Conservation (phyloP, 2,329 filamentous ascomycete species). For the Ilyonectria destructans region DNA sequence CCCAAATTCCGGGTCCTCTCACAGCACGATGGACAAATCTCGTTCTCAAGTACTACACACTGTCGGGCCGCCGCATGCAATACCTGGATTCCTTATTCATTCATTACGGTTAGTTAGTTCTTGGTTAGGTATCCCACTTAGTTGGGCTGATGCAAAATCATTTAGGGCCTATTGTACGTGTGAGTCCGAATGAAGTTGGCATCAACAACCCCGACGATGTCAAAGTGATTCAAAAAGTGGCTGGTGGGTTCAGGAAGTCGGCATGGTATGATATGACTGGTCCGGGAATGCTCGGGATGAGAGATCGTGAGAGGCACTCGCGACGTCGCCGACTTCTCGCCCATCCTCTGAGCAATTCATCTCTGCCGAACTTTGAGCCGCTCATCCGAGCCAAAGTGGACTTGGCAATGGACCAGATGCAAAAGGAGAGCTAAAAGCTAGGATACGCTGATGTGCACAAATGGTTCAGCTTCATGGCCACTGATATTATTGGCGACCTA, state of each 20-base stretch:
- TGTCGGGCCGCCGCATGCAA: slow-evolving; percentile 6
- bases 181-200: slow-evolving; percentile 14
- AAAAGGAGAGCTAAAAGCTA: slow-evolving; percentile 4
- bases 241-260: slow-evolving; percentile 7
- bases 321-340: slow-evolving; percentile 15
- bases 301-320: slow-evolving; percentile 14
- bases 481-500: slow-evolving; percentile 17
- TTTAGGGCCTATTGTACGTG: slow-evolving; percentile 7
- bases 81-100: slow-evolving; percentile 7
- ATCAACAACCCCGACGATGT: slow-evolving; percentile 16
- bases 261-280: slow-evolving; percentile 17
- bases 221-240: slow-evolving; percentile 12
- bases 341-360: slow-evolving; percentile 14
- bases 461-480: slow-evolving; percentile 19
- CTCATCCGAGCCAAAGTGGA: slow-evolving; percentile 8
- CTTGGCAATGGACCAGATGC: slow-evolving; percentile 11
- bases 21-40: slow-evolving; percentile 18
- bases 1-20: slow-evolving; percentile 3
- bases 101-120: background rate
- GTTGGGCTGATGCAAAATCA: background rate
- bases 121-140: too few species aligned
- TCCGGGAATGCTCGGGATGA: slow-evolving; percentile 15
- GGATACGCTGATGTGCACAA: slow-evolving; percentile 14
- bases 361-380: slow-evolving; percentile 13
- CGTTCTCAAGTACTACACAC: slow-evolving; percentile 14